Conservation (phyloP, 2,329 filamentous ascomycete genomes). For the Arthrobotrys musiformis region DNA sequence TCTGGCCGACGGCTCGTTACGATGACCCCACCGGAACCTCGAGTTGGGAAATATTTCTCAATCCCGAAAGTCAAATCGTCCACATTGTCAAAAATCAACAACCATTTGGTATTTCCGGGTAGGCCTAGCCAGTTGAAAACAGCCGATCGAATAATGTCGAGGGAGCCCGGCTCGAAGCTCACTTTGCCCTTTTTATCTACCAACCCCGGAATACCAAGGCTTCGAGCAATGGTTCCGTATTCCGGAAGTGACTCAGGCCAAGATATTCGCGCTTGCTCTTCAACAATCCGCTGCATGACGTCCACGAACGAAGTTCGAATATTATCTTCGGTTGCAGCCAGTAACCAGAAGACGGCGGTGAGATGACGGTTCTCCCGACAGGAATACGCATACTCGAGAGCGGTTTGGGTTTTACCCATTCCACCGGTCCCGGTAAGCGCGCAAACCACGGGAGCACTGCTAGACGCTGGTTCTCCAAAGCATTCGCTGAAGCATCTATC, state of each 20-base stretch:
- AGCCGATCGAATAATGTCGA: neutral
- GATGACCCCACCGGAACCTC: conserved; percentile 7
- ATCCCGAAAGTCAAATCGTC: neutral
- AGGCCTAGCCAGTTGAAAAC: conserved; percentile 8
- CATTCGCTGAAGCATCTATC: neutral
- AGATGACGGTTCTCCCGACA: neutral
- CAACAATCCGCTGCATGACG: conserved; percentile 21
- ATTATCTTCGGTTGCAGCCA: conserved; percentile 3
- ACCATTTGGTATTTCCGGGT: neutral
- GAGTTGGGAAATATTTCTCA: conserved; percentile 18
- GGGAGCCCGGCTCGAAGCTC: neutral
- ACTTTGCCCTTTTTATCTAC: conserved; percentile 3
- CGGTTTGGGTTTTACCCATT: conserved; percentile 31
- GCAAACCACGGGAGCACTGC: neutral
- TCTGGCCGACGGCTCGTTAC: conserved; percentile 22
- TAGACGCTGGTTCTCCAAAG: neutral
- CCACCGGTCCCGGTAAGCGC: conserved; percentile 15
- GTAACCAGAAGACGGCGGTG: conserved; percentile 21
- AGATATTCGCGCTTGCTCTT: neutral
- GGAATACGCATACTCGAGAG: conserved; percentile 25
- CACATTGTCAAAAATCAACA: conserved; percentile 24
- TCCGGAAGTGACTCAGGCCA: conserved; percentile 21
- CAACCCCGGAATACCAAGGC: conserved; percentile 5
- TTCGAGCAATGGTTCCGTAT: neutral
- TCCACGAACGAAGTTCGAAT: conserved; percentile 7